A percentile compares a stretch with the other conserved stretches of the same genome.
These are phyloP conservation scores for Casuarina glauca DNA, from an alignment of 306 rosid species.

Conservation along the genomic window DNA sequence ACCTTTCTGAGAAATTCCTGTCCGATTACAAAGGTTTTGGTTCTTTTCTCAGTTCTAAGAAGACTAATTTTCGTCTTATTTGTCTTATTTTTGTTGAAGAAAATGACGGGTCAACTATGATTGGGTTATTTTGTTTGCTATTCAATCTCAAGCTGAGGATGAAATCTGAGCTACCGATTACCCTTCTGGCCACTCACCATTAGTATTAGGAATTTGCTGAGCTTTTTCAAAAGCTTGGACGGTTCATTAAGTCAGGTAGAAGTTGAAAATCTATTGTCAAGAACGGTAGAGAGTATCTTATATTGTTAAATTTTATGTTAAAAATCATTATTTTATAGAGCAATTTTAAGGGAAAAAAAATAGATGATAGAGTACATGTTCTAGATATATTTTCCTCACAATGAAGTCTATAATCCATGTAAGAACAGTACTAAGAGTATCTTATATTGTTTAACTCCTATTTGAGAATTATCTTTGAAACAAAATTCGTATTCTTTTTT, in stretches of 20 bases:
- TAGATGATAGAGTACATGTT: too few species aligned
- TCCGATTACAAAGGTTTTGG: conserved; percentile 43
- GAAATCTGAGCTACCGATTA: background rate
- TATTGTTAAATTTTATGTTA: too few species aligned
- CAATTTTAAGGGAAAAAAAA: too few species aligned
- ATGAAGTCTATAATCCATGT: too few species aligned
- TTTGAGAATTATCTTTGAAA: too few species aligned
- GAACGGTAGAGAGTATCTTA: too few species aligned
- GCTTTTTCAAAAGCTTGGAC: background rate
- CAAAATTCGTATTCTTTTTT: too few species aligned
- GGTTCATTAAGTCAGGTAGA: background rate
- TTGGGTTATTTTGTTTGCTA: background rate
- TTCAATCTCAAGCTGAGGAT: background rate
- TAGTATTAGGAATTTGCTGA: background rate
- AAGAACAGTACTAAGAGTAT: too few species aligned
- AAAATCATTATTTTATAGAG: too few species aligned
- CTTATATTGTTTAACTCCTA: too few species aligned
- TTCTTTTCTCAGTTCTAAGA: background rate
- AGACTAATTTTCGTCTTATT: background rate
- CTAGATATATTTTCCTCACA: too few species aligned
- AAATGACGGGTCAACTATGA: background rate
- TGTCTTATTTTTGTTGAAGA: background rate
- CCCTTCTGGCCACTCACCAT: background rate
- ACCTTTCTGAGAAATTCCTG: conserved; percentile 36
- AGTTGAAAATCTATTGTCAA: background rate